Base-by-base conservation (phyloP, 768 basidiomycete species). In the Tulasnella calospora region DNA sequence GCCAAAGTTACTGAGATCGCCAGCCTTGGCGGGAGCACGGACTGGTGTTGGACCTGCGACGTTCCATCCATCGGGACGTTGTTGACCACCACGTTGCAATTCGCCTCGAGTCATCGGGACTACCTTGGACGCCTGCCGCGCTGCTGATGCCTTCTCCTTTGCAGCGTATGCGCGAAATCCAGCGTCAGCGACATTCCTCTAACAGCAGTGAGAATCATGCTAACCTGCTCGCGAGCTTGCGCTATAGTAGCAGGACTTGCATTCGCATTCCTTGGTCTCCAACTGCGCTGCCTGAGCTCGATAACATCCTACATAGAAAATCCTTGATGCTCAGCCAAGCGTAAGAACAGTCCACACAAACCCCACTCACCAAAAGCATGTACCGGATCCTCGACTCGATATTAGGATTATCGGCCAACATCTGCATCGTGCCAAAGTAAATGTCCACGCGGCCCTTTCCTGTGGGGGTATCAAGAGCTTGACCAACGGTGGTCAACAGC, bases 401-500 rank as follows among this genome's bases (percentile, higher is more conserved):
- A 75, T 92, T 91, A 21, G 81, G 84, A 81, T 90, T 94, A 86
- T 91, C 92, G 51, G 88, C 86, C 80, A 98, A 86, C 83, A 93
- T 90, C 83, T 90, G 89, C 91, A 99, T 95, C 77, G 96, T 89
- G 46, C 89, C 87, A 87, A 98, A 98, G 88, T 98, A 98, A 40
- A 96, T 92, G 81, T 93, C 92, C 90, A 99, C 92, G 82, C 94
- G 93, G 23, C 90, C 91, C 71, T 89, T 90, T 36, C 94, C 92
- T 86, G 94, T 95, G 36, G 84, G 85, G 9, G 90, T 92, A 82
- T 99, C 98, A 76, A 98, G 89, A n/a, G 88, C 86, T 78, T 88
- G 87, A 77, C 97, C 97, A 74, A 98, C 94, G 7, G 97, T 98
- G 30, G 92, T 89, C 74, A 99, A 84, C 76, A 98, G 89, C 84